Base-by-base conservation (phyloP, 1,284 basidiomycete genomes). In the Xerocomus alliaceus region DNA sequence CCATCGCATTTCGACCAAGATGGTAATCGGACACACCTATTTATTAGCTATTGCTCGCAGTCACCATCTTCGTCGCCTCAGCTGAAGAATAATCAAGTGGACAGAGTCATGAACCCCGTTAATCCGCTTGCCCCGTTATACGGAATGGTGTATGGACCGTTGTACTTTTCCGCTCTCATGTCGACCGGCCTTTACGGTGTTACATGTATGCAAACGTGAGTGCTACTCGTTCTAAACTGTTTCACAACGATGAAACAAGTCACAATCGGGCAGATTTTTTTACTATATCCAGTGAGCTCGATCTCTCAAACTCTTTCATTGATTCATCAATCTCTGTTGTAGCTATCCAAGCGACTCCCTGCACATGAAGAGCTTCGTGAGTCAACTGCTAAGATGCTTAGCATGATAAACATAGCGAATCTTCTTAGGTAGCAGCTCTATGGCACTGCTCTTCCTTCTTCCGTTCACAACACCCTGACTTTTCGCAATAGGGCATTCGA, bases 171-270 rank as follows among this genome's bases (percentile, higher is more conserved):
- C 7, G 4, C 24, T 26, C 1, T 70, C 8, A 9, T 65, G 4
- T 20, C 44, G 2, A 62, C 58, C 3, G 47, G 31, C 20, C 35
- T 66, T 47, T 68, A 66, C 5, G 64, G 52, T 12, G 15, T 63
- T 4, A 28, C 51, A 8, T 56, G 57, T 51, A 62, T 68, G 61
- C 66, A 67, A 50, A 68, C 53, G 65, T 70, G 54, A 46, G 66
- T 32, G 8, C 11, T 1, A 5, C 44, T 31, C 20, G 17, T 58
- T 29, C 13, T 17, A 28, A 34, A 5, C 31, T n/a, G 17, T 34
- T 5, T 42, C 10, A 13, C 20, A n/a, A 29, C 34, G 28, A 20
- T 12, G 15, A 7, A 44, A 29, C 15, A 31, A 5, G 29, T 5
- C 8, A 17, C 11, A 15, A 22, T 28, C 17, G 35, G 12, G 24